phyloP scores from a whole-genome alignment of 2,329 filamentous ascomycete species.

The Phialophora expanda region DNA sequence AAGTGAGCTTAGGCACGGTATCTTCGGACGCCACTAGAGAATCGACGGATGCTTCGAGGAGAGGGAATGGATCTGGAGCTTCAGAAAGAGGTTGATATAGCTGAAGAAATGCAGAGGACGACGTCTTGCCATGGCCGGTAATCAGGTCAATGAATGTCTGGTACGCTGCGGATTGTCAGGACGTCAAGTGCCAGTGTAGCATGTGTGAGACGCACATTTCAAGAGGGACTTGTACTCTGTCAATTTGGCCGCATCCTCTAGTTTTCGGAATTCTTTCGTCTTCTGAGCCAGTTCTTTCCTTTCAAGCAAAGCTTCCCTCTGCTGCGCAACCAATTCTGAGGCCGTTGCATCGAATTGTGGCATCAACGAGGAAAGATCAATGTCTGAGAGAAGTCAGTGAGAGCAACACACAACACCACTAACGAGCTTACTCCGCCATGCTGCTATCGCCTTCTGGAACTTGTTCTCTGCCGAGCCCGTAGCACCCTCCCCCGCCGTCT shows the following conservation, averaged over 20 bases:
- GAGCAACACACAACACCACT: conserved; percentile 4
- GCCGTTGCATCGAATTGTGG: conserved; percentile 88
- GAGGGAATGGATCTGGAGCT: conserved; percentile 92
- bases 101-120: conserved; percentile 90
- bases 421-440: conserved; percentile 80
- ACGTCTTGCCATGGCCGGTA: conserved; percentile 92
- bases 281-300: conserved; percentile 98
- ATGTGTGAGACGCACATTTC: conserved; percentile 64
- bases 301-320: conserved; percentile 93
- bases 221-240: conserved; percentile 85
- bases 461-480: conserved; percentile 74
- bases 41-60: conserved; percentile 95
- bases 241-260: conserved; percentile 86
- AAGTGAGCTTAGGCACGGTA: conserved; percentile 83
- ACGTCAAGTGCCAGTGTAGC: not conserved
- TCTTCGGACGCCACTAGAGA: conserved; percentile 91
- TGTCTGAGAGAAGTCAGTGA: conserved; percentile 60
- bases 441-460: conserved; percentile 93
- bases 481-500: conserved; percentile 41
- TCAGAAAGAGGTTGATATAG: conserved; percentile 93
- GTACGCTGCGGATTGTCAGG: conserved; percentile 67
- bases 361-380: conserved; percentile 83
- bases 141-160: conserved; percentile 96
- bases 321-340: conserved; percentile 91
- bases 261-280: conserved; percentile 95